Percentiles rank a stretch among this genome's conserved stretches.
Evolutionary conservation across 169 alveolate species (phyloP).

Genomic region (Cryptosporidium sp.): DNA sequence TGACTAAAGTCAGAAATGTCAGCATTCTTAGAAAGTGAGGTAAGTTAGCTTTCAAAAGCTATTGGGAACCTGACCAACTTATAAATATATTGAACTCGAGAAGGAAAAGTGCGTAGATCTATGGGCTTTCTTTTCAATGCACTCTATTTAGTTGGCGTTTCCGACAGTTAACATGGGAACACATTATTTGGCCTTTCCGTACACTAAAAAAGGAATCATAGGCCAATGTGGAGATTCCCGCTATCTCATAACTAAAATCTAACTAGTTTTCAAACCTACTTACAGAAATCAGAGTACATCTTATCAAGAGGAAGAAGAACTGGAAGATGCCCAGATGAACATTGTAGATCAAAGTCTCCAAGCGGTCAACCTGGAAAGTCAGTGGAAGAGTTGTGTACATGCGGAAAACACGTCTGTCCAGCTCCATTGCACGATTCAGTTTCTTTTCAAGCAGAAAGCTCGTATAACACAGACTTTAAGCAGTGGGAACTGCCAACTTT

Average conservation of each 20-base stretch:
- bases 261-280: background rate
- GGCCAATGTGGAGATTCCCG: background rate
- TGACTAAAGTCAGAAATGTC: slow-evolving; percentile 11
- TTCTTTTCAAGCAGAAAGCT: slow-evolving; percentile 53
- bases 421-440: slow-evolving; percentile 30
- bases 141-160: background rate
- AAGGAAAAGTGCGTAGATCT: too few species aligned
- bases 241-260: background rate
- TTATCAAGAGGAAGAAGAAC: slow-evolving; percentile 53
- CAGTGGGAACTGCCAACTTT: slow-evolving; percentile 59
- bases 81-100: background rate
- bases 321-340: slow-evolving; percentile 62
- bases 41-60: slow-evolving; percentile 1
- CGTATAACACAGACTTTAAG: slow-evolving; percentile 59
- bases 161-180: background rate
- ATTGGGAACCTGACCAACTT: background rate
- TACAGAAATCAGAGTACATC: slow-evolving; percentile 17
- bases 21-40: slow-evolving; percentile 62
- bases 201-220: background rate
- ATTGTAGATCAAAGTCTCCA: slow-evolving; percentile 67
- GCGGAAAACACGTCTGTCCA: slow-evolving; percentile 64
- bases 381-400: slow-evolving; percentile 61
- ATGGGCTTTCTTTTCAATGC: background rate
- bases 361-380: slow-evolving; percentile 74
- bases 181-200: background rate